phyloP scores from a whole-genome alignment of 805 yeast species.

The Metschnikowia sp. region DNA sequence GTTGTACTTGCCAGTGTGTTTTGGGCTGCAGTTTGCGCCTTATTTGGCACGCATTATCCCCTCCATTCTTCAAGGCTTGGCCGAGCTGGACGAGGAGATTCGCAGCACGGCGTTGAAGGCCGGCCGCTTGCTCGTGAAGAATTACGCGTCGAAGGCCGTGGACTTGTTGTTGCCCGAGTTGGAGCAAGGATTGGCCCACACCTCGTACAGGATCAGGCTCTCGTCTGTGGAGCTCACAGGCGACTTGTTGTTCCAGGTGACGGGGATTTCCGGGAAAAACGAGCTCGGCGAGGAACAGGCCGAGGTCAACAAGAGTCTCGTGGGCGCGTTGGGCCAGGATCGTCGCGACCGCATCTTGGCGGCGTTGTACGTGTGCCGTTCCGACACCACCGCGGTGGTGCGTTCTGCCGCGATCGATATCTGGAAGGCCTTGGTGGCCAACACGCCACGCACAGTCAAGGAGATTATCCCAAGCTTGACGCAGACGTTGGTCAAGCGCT shows the following conservation, averaged over 20 bases:
- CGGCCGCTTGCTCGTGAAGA: slow-evolving; percentile 86
- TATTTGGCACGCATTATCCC: slow-evolving; percentile 83
- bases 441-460: slow-evolving; percentile 91
- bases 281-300: slow-evolving; percentile 59
- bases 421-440: slow-evolving; percentile 95
- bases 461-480: slow-evolving; percentile 87
- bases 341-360: slow-evolving; percentile 86
- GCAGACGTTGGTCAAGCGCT: slow-evolving; percentile 69
- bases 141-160: slow-evolving; percentile 88
- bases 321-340: slow-evolving; percentile 79
- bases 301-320: slow-evolving; percentile 55
- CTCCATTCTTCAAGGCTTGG: slow-evolving; percentile 87
- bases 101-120: slow-evolving; percentile 89
- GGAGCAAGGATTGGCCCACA: slow-evolving; percentile 82
- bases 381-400: slow-evolving; percentile 84
- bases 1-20: slow-evolving; percentile 88
- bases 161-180: slow-evolving; percentile 91
- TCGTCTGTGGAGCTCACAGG: slow-evolving; percentile 95
- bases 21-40: slow-evolving; percentile 88
- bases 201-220: slow-evolving; percentile 80
- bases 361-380: slow-evolving; percentile 87
- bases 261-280: slow-evolving; percentile 80
- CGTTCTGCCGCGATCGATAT: slow-evolving; percentile 88
- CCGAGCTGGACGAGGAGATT: slow-evolving; percentile 82
- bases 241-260: slow-evolving; percentile 87